Percentiles rank a stretch among this genome's conserved stretches.
phyloP scores from a whole-genome alignment of 805 yeast species.

The Myxozyma neotropica region DNA sequence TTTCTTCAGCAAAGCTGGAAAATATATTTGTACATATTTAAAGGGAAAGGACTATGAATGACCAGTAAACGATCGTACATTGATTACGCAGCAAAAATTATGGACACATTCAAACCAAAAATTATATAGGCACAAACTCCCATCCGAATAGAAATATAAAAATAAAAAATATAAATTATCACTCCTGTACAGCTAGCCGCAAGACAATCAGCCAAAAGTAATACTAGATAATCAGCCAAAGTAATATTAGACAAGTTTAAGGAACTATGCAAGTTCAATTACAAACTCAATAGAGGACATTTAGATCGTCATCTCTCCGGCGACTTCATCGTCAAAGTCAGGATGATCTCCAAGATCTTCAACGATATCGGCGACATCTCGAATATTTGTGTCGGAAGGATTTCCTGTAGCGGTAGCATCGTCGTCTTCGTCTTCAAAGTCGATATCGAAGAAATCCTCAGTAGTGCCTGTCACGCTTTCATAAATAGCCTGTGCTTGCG shows the following conservation, averaged over 20 bases:
- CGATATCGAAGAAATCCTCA: constrained; percentile 95
- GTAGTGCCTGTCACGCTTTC: constrained; percentile 84
- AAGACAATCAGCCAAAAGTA: not conserved
- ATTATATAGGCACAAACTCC: not conserved
- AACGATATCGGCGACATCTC: constrained; percentile 7
- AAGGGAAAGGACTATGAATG: no score
- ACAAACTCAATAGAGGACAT: not conserved
- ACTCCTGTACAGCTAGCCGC: not conserved
- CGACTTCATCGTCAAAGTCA: constrained; percentile 28
- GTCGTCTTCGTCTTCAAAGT: constrained; percentile 92
- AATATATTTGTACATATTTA: constrained; percentile 1
- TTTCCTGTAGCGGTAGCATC: constrained; percentile 37
- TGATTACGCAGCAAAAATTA: no score
- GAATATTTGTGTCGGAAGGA: constrained; percentile 11
- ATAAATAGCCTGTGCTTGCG: constrained; percentile 76
- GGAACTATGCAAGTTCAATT: not conserved
- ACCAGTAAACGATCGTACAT: no score
- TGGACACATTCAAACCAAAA: not conserved
- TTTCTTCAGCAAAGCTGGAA: no score
- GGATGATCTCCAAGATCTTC: constrained; percentile 14
- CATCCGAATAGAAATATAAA: not conserved
- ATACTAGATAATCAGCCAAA: not conserved
- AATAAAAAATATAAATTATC: not conserved
- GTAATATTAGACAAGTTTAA: not conserved
- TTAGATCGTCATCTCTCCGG: constrained; percentile 34